Evolutionary conservation across 2,329 filamentous ascomycete species (phyloP), one percentile per base, ranked within the genome.

Genomic region (Onygena corvina): DNA sequence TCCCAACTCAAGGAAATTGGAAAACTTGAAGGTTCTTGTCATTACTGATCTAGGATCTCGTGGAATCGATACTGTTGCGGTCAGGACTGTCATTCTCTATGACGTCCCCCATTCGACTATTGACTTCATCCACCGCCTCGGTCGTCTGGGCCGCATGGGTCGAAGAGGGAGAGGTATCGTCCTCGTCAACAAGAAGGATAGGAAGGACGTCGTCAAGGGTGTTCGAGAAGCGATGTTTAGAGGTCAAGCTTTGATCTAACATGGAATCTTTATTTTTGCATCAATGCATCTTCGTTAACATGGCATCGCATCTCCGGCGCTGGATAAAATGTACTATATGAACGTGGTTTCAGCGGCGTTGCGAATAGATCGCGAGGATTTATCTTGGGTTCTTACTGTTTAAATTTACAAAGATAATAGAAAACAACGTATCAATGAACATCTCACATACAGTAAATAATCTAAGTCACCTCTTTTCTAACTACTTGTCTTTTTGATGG

Each of bases 41-140:
- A 92, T 88, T 9, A 98, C 92, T 0, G 92, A 98, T 65, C 70
- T 98, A 51, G 87, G 86, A 3, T 94, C 88, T 4, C 74, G 92
- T 57, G 92, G 92, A 54, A 94, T 98, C 59, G 92, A 98, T 65
- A 98, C 92, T 0, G 69, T 95, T 25, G 84, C 86, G 14, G 90
- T 96, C 14, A 78, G 86, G 50, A 86, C 94, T 57, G 92, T 98
- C 47, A 83, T 98, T 49, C 70, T 98, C 21, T 96, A 94, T 65
- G 88, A 98, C 63, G 90, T 98, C n/a, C 92, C 92, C 3, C 90
- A 96, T 63, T 94, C 86, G 0, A 94, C 88, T 0, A 93, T 98
- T 52, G 93, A 98, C 66, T 98, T 98, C 60, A 95, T 98, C 60
- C 93, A 98, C 67, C 83, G 93, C 12, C 78, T 96, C 3, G 92